Percentiles rank a stretch among this genome's conserved stretches.
These are phyloP conservation scores for Paratinospora sagittata DNA, from an alignment of 164 flowering plant species.

Conservation along the genomic window DNA sequence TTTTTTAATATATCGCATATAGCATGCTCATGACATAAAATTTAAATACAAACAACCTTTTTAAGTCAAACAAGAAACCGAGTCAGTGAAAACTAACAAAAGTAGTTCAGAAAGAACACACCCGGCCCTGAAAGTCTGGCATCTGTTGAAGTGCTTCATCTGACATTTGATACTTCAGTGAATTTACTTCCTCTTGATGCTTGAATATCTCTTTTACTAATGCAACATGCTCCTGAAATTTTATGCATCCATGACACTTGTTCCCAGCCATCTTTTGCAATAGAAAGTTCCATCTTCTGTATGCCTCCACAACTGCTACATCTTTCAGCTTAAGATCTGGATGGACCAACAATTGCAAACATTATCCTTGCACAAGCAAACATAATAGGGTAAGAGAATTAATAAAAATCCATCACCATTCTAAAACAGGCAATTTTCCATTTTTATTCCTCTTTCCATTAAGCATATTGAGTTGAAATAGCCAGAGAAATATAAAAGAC, in stretches of 20 bases:
- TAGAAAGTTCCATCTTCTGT: slow-evolving; percentile 48
- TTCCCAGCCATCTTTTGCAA: slow-evolving; percentile 68
- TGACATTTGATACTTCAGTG: slow-evolving; percentile 73
- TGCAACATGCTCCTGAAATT: slow-evolving; percentile 66
- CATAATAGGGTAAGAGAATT: neutral
- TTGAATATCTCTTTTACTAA: slow-evolving; percentile 47
- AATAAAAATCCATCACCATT: neutral
- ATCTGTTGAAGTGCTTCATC: slow-evolving; percentile 98
- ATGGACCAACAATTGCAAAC: slow-evolving; percentile 10
- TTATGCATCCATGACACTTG: slow-evolving; percentile 85
- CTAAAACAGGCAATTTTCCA: neutral
- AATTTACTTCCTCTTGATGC: slow-evolving; percentile 68
- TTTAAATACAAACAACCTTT: neutral
- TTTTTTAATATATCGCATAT: neutral
- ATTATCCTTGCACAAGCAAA: neutral
- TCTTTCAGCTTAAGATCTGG: slow-evolving; percentile 89
- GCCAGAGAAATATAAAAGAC: too few species aligned
- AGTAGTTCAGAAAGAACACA: slow-evolving; percentile 25
- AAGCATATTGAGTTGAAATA: too few species aligned
- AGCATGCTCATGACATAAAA: neutral
- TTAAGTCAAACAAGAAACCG: neutral
- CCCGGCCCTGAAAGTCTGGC: slow-evolving; percentile 99
- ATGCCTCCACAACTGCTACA: slow-evolving; percentile 52
- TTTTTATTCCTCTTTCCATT: too few species aligned
- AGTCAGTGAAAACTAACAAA: slow-evolving; percentile 5